These are phyloP conservation scores for Phytophthora hybrid DNA, from an alignment of 352 stramenopile genomes.

Conservation along the genomic window DNA sequence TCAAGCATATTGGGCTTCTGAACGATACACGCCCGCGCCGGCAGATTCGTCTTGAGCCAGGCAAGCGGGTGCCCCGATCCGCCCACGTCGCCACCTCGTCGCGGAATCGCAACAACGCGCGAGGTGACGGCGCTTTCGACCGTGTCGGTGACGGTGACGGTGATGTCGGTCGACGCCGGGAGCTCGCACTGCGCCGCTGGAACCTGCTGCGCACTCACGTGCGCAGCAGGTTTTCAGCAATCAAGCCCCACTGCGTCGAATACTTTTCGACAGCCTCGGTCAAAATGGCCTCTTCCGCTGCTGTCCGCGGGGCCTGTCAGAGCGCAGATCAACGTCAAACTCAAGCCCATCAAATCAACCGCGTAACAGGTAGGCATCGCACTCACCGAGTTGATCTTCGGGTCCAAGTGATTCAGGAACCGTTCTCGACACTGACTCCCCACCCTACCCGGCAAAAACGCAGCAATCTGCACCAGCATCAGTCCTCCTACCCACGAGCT, in stretches of 20 bases:
- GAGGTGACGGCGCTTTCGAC: too few relatives aligned
- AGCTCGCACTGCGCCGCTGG: constrained; percentile 54
- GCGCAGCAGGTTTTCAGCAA: constrained; percentile 58
- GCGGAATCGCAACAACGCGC: not conserved
- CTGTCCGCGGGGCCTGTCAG: constrained; percentile 57
- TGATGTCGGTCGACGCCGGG: constrained; percentile 1
- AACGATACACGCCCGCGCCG: too few relatives aligned
- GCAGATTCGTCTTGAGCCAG: too few relatives aligned
- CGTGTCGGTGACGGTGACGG: not conserved
- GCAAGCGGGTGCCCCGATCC: not conserved
- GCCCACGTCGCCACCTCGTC: not conserved
- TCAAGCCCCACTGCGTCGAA: constrained; percentile 54
- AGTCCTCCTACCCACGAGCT: not conserved
- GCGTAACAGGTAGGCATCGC: constrained; percentile 15
- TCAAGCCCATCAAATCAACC: not conserved
- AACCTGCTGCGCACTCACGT: constrained; percentile 69
- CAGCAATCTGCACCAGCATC: constrained; percentile 53
- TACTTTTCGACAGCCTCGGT: constrained; percentile 29
- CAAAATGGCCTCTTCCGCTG: constrained; percentile 54
- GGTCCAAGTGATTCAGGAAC: constrained; percentile 71
- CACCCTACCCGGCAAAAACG: constrained; percentile 58
- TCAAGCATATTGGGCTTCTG: too few relatives aligned
- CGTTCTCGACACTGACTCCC: constrained; percentile 82
- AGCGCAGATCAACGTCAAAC: not conserved
- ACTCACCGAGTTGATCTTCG: constrained; percentile 52